phyloP scores from a whole-genome alignment of 257 asterid species.

The Solanum bukasovii region DNA sequence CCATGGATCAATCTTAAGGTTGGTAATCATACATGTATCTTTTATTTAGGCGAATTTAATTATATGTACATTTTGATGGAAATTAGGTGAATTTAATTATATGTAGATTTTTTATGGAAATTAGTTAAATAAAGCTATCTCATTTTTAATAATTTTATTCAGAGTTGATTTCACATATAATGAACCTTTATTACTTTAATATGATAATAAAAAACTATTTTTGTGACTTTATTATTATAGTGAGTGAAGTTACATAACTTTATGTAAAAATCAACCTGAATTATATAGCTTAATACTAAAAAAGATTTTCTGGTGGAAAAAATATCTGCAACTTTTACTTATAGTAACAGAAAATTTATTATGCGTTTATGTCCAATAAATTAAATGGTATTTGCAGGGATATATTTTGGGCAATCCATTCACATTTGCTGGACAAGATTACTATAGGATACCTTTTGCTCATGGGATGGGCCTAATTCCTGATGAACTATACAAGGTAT shows the following conservation, averaged over 20 bases:
- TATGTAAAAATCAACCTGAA: not conserved
- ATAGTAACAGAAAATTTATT: no score
- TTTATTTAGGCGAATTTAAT: no score
- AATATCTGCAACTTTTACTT: not conserved
- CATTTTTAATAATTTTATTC: not conserved
- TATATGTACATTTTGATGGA: no score
- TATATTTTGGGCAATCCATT: no score
- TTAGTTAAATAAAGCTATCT: not conserved
- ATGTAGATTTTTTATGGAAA: not conserved
- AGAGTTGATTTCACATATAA: not conserved
- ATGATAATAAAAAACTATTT: not conserved
- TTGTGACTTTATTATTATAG: not conserved
- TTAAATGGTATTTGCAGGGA: no score
- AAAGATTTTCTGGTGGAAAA: not conserved
- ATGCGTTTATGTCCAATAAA: not conserved
- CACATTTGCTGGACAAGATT: no score
- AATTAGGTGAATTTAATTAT: no score
- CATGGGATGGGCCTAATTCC: constrained; percentile 1
- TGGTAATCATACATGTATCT: not conserved
- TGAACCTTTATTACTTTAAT: not conserved
- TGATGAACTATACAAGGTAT: not conserved
- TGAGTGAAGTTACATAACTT: not conserved
- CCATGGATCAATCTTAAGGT: constrained; percentile 2
- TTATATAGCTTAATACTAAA: not conserved
- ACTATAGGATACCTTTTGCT: no score